A percentile compares a stretch with the other conserved stretches of the same genome.
Conservation (phyloP, 805 yeast genomes). For the Metschnikowia peoriensis region DNA sequence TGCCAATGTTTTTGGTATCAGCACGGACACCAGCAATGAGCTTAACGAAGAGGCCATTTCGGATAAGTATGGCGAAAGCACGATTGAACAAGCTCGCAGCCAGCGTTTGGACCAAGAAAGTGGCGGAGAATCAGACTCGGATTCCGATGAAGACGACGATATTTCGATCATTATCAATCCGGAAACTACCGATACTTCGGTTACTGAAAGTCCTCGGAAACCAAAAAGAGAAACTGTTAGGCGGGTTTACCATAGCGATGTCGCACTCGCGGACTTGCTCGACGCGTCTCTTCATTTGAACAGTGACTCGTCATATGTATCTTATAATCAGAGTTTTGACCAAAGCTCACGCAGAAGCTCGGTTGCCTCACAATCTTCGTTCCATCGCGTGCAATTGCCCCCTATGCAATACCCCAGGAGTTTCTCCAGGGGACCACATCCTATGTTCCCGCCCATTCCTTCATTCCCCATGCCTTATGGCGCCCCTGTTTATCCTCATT, state of each 20-base stretch:
- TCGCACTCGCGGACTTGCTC: conserved; percentile 11
- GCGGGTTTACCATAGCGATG: conserved; percentile 9
- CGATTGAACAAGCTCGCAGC: background rate
- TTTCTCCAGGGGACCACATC: conserved; percentile 1
- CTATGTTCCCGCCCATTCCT: background rate
- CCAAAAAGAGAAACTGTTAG: conserved; percentile 1
- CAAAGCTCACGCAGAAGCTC: background rate
- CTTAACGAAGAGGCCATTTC: background rate
- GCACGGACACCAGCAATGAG: conserved; percentile 16
- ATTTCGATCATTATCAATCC: conserved; percentile 39
- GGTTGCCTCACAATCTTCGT: conserved; percentile 5
- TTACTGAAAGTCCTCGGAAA: background rate
- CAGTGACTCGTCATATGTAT: background rate
- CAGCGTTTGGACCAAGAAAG: background rate
- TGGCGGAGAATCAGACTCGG: conserved; percentile 14
- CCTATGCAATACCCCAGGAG: conserved; percentile 3
- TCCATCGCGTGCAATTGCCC: conserved; percentile 14
- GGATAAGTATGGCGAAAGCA: background rate
- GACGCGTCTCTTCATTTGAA: conserved; percentile 7
- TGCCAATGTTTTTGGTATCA: conserved; percentile 46
- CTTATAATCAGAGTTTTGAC: conserved; percentile 1
- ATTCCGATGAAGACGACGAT: conserved; percentile 37
- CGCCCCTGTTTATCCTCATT: conserved; percentile 3
- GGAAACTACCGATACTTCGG: conserved; percentile 15
- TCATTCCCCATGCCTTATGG: background rate